Percentiles rank a stretch among this genome's conserved stretches.
These are phyloP conservation scores for Cordyceps fumosorosea DNA, from an alignment of 2,329 filamentous ascomycete genomes.

Conservation along the genomic window DNA sequence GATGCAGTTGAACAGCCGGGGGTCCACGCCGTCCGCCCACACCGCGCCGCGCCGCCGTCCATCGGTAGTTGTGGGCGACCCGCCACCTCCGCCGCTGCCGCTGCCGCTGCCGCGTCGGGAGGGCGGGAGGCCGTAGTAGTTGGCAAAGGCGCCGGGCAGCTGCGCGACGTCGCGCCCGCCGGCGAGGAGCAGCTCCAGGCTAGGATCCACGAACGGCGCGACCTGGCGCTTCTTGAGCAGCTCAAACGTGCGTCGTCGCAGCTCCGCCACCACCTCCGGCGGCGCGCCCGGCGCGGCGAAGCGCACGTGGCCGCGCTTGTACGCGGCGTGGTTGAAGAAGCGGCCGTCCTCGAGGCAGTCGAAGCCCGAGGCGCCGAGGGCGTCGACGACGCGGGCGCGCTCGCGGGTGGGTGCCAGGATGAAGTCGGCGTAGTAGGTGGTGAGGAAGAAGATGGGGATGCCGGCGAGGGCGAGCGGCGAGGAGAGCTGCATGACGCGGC, in stretches of 20 bases:
- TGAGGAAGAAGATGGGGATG: constrained; percentile 97
- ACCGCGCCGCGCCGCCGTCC: constrained; percentile 23
- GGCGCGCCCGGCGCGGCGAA: constrained; percentile 59
- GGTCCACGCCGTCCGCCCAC: constrained; percentile 56
- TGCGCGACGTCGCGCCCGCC: constrained; percentile 54
- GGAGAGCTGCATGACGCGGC: constrained; percentile 84
- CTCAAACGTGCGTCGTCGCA: constrained; percentile 76
- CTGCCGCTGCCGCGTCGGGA: constrained; percentile 25
- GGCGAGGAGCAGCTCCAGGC: constrained; percentile 72
- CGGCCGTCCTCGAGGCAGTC: constrained; percentile 68
- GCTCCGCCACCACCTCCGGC: constrained; percentile 69
- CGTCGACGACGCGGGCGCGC: constrained; percentile 65
- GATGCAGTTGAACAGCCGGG: constrained; percentile 56
- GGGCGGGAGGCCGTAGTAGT: constrained; percentile 27
- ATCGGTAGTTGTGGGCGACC: too few relatives aligned
- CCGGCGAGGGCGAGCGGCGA: constrained; percentile 85
- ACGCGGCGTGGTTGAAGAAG: constrained; percentile 52
- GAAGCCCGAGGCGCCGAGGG: constrained; percentile 74
- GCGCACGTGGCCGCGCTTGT: constrained; percentile 30
- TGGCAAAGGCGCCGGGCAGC: constrained; percentile 31
- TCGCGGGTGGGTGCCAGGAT: constrained; percentile 79
- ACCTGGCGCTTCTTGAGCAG: constrained; percentile 75
- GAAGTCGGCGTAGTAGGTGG: constrained; percentile 96
- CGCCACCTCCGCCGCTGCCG: too few relatives aligned
- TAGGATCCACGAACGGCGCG: constrained; percentile 60